Conservation (phyloP, 2,329 filamentous ascomycete species). For the Colletotrichum eremochloae region DNA sequence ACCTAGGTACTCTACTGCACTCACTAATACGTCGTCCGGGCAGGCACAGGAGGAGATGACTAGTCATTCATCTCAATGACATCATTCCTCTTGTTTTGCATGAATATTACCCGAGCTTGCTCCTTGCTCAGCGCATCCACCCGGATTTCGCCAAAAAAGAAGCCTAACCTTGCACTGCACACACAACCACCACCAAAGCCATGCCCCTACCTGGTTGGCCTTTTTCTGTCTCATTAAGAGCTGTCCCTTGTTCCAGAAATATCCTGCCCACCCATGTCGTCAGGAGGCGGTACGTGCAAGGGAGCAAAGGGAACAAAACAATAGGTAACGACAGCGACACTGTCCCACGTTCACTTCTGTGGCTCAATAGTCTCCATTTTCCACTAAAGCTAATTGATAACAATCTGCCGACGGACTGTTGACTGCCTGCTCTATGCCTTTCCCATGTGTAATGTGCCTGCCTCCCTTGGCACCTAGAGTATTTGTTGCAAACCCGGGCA, state of each 20-base stretch:
- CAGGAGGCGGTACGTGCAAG: background rate
- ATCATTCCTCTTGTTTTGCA: conserved; percentile 30
- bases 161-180: background rate
- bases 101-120: conserved; percentile 12
- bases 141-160: background rate
- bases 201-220: background rate
- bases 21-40: no score
- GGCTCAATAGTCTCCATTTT: conserved; percentile 21
- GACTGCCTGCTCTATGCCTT: conserved; percentile 30
- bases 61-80: conserved; percentile 34
- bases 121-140: conserved; percentile 5
- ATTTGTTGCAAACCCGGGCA: conserved; percentile 25
- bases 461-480: conserved; percentile 15
- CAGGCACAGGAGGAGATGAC: conserved; percentile 1
- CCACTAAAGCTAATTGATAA: conserved; percentile 38
- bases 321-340: background rate
- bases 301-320: background rate
- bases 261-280: background rate
- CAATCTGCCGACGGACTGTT: conserved; percentile 42
- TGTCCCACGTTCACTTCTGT: background rate
- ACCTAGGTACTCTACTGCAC: background rate
- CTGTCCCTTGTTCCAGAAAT: conserved; percentile 23
- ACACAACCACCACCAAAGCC: conserved; percentile 13
- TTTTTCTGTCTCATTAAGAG: background rate
- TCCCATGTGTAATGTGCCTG: conserved; percentile 20